Evolutionary conservation across 2,329 filamentous ascomycete genomes (phyloP).

Genomic region (Venturia aucupariae): DNA sequence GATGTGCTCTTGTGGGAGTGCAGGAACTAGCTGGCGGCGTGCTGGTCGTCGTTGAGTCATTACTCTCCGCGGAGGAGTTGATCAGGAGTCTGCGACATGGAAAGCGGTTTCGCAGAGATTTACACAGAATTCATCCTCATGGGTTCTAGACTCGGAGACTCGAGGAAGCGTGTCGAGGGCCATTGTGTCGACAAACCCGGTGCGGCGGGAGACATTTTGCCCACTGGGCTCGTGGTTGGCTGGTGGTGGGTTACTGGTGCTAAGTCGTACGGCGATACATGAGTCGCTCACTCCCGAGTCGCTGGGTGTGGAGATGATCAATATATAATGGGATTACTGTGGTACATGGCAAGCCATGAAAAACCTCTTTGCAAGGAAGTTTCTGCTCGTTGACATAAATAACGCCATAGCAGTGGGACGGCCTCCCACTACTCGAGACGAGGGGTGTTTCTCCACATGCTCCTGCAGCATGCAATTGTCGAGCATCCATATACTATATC

Average conservation of each 20-base stretch:
- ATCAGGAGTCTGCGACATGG: too few species aligned
- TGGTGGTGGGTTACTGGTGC: too few species aligned
- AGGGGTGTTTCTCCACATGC: neutral
- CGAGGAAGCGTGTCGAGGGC: neutral
- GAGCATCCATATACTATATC: neutral
- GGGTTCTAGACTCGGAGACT: too few species aligned
- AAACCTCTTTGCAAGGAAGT: neutral
- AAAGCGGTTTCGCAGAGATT: too few species aligned
- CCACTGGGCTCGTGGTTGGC: neutral
- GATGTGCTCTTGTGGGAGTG: slow-evolving; percentile 26
- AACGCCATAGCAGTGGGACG: neutral
- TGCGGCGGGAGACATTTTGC: neutral
- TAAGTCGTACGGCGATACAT: too few species aligned
- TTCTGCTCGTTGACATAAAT: neutral
- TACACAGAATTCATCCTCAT: too few species aligned
- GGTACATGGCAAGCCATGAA: too few species aligned
- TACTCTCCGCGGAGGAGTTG: too few species aligned
- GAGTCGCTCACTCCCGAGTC: neutral
- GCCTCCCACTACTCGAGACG: neutral
- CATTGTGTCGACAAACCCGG: neutral
- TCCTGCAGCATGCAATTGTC: neutral
- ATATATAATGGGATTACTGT: neutral
- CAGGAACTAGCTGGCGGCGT: neutral
- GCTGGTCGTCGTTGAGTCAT: too few species aligned
- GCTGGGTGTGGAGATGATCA: neutral